A percentile compares a stretch with the other conserved stretches of the same genome.
Conservation (phyloP, 495 filamentous ascomycete species). For the Penicillium lividum region DNA sequence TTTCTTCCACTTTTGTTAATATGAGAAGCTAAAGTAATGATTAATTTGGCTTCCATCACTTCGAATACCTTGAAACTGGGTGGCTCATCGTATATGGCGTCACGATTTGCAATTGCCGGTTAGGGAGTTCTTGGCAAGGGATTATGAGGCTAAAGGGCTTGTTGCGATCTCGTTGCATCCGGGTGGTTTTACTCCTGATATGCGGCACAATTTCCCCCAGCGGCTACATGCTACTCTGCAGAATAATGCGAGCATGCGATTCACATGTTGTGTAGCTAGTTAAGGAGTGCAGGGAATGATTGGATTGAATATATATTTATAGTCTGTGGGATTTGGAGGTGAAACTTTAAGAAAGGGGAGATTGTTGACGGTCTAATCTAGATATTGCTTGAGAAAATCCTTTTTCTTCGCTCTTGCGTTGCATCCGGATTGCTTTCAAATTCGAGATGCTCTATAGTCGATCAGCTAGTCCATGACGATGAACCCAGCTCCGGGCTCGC, state of each 20-base stretch:
- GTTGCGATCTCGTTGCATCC: constrained; percentile 53
- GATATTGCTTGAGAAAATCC: not conserved
- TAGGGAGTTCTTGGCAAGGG: constrained; percentile 40
- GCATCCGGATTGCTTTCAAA: not conserved
- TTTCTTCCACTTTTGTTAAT: constrained; percentile 49
- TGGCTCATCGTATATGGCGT: constrained; percentile 43
- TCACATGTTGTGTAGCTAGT: constrained; percentile 41
- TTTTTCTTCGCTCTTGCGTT: not conserved
- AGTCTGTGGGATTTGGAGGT: constrained; percentile 50
- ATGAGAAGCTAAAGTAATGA: constrained; percentile 47
- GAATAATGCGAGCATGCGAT: constrained; percentile 51
- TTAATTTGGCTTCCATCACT: constrained; percentile 48
- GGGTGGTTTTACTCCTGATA: constrained; percentile 49
- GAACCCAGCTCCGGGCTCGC: constrained; percentile 30
- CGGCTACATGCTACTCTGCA: constrained; percentile 29
- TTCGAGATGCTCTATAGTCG: constrained; percentile 11
- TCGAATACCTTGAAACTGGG: constrained; percentile 33
- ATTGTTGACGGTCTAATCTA: constrained; percentile 30
- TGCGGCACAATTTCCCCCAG: constrained; percentile 30
- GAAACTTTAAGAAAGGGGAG: constrained; percentile 47
- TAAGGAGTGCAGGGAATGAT: constrained; percentile 48
- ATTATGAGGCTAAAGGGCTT: constrained; percentile 47
- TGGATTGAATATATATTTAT: constrained; percentile 50
- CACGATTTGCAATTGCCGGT: constrained; percentile 53
- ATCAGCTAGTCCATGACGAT: constrained; percentile 27